Evolutionary conservation across 805 yeast species (phyloP).

Genomic region (Metschnikowia matae): DNA sequence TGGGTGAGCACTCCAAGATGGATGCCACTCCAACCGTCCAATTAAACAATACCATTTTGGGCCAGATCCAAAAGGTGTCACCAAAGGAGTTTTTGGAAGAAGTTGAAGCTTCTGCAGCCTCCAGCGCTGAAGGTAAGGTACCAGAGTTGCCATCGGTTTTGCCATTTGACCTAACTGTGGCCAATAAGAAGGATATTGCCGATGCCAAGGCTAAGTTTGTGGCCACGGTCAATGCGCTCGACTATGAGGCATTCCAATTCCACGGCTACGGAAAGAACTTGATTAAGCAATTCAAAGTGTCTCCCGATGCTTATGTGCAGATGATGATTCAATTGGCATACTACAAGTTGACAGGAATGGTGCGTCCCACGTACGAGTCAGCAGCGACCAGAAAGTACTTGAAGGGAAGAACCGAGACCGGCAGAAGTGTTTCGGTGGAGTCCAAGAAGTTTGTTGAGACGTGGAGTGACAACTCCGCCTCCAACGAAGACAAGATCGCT

Average conservation of each 20-base stretch:
- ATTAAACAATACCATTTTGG: conserved; percentile 71
- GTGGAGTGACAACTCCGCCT: conserved; percentile 56
- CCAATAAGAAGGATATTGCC: conserved; percentile 47
- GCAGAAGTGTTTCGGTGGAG: conserved; percentile 76
- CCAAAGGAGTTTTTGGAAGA: conserved; percentile 29
- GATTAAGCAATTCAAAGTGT: conserved; percentile 77
- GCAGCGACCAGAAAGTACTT: conserved; percentile 89
- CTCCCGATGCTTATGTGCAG: conserved; percentile 93
- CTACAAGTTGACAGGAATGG: conserved; percentile 72
- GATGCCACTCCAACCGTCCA: conserved; percentile 95
- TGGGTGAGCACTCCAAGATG: conserved; percentile 97
- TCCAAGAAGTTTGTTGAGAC: conserved; percentile 66
- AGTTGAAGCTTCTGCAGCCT: conserved; percentile 16
- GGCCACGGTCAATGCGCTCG: conserved; percentile 58
- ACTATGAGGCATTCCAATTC: conserved; percentile 74
- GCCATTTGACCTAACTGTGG: conserved; percentile 56
- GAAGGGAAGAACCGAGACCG: conserved; percentile 92
- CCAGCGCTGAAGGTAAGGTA: conserved; percentile 10
- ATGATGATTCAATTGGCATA: conserved; percentile 88
- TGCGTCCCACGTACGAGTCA: conserved; percentile 91
- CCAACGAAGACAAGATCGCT: conserved; percentile 53
- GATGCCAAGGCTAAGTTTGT: conserved; percentile 56
- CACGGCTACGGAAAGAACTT: conserved; percentile 80
- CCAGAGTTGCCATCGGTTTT: conserved; percentile 27
- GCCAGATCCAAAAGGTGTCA: conserved; percentile 49